Evolutionary conservation across 345 rosid genomes (phyloP).

Genomic region (Corchorus capsularis): DNA sequence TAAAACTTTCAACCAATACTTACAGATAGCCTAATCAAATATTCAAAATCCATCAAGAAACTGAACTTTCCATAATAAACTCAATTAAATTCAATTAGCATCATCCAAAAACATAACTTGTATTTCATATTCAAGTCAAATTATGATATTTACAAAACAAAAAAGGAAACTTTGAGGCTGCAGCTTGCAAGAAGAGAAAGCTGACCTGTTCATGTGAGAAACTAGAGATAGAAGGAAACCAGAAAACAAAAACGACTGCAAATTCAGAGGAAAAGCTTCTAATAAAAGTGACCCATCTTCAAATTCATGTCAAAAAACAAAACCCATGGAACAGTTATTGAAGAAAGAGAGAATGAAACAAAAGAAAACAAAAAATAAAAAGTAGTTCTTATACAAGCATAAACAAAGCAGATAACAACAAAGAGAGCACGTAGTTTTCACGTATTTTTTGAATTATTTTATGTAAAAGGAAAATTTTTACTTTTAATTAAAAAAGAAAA

Average conservation of each 20-base stretch:
- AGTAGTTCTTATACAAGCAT: conserved; percentile 4
- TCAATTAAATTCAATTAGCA: not conserved
- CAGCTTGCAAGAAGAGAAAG: not conserved
- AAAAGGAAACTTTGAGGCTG: not conserved
- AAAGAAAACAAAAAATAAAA: conserved; percentile 16
- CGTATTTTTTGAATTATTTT: conserved; percentile 10
- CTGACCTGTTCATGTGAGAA: conserved; percentile 28
- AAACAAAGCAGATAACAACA: conserved; percentile 7
- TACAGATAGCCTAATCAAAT: conserved; percentile 4
- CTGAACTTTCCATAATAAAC: not conserved
- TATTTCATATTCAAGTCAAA: not conserved
- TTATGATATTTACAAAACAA: not conserved
- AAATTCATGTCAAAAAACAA: conserved; percentile 22
- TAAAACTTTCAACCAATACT: not conserved
- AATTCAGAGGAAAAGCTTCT: conserved; percentile 24
- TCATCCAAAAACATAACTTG: conserved; percentile 12
- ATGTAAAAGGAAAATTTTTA: not conserved
- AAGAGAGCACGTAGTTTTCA: conserved; percentile 47
- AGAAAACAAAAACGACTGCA: conserved; percentile 1
- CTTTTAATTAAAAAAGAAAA: not conserved
- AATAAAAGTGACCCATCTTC: conserved; percentile 27
- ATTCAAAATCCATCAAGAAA: conserved; percentile 8
- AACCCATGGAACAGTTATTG: conserved; percentile 16
- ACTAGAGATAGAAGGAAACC: not conserved
- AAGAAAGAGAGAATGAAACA: conserved; percentile 16